These are phyloP conservation scores for Colletotrichum karsti DNA, from an alignment of 2,329 filamentous ascomycete species.

Conservation along the genomic window DNA sequence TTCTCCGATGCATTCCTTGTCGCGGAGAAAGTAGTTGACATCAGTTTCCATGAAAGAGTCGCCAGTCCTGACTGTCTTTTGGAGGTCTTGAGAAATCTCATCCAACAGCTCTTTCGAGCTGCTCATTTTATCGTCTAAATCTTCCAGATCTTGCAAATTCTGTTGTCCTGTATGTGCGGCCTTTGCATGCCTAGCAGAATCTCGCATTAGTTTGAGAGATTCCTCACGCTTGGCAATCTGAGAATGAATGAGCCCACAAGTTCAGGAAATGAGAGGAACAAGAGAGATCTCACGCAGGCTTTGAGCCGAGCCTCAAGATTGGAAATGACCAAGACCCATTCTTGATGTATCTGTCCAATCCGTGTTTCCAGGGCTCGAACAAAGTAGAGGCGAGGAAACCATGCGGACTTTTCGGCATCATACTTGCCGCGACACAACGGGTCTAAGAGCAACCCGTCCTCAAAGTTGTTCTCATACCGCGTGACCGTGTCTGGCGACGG, in stretches of 20 bases:
- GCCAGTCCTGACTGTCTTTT: neutral
- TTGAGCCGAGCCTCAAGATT: neutral
- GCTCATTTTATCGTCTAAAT: neutral
- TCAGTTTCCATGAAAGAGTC: neutral
- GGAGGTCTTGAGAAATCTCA: neutral
- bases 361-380: neutral
- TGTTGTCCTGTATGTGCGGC: neutral
- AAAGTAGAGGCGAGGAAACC: neutral
- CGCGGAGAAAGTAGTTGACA: neutral
- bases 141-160: neutral
- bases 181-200: neutral
- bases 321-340: neutral
- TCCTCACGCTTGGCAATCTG: neutral
- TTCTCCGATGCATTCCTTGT: neutral
- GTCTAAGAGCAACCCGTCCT: neutral
- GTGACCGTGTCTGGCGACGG: neutral
- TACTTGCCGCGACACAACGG: neutral
- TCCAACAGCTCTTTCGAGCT: rapidly evolving
- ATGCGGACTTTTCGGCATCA: rapidly evolving
- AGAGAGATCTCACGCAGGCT: no score
- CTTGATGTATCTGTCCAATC: neutral
- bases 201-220: neutral
- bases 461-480: neutral
- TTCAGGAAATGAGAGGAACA: no score
- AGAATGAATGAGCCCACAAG: no score